Evolutionary conservation across 2,329 filamentous ascomycete species (phyloP).

Genomic region (Aspergillus clavatus): DNA sequence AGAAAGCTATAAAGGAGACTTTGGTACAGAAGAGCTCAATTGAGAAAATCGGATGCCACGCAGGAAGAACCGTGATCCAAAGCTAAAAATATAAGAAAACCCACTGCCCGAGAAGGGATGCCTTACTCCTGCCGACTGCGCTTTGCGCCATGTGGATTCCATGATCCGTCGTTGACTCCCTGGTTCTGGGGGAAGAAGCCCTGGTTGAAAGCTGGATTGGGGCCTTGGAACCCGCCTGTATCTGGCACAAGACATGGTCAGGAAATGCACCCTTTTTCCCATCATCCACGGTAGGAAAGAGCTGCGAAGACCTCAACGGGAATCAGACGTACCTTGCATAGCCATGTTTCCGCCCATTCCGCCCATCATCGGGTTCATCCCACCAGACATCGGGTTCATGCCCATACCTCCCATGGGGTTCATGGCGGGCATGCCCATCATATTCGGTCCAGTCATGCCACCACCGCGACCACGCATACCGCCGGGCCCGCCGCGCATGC

Average conservation of each 20-base stretch:
- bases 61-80: constrained; percentile 4
- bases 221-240: constrained; percentile 60
- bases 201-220: constrained; percentile 67
- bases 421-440: constrained; percentile 52
- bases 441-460: constrained; percentile 54
- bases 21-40: constrained; percentile 10
- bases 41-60: constrained; percentile 6
- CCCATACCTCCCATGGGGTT: constrained; percentile 49
- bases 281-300: background rate
- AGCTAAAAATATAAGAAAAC: background rate
- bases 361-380: constrained; percentile 57
- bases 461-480: constrained; percentile 57
- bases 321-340: constrained; percentile 43
- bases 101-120: background rate
- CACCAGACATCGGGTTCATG: constrained; percentile 51
- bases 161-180: constrained; percentile 55
- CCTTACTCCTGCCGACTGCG: constrained; percentile 65
- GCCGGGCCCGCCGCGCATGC: constrained; percentile 52
- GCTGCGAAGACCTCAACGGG: background rate
- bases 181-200: constrained; percentile 61
- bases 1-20: constrained; percentile 6
- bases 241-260: constrained; percentile 23
- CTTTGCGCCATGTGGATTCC: constrained; percentile 79
- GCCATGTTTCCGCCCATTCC: constrained; percentile 45
- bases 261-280: constrained; percentile 9